Evolutionary conservation across 2,329 filamentous ascomycete species (phyloP).

Genomic region (Paramyrothecium roridum): DNA sequence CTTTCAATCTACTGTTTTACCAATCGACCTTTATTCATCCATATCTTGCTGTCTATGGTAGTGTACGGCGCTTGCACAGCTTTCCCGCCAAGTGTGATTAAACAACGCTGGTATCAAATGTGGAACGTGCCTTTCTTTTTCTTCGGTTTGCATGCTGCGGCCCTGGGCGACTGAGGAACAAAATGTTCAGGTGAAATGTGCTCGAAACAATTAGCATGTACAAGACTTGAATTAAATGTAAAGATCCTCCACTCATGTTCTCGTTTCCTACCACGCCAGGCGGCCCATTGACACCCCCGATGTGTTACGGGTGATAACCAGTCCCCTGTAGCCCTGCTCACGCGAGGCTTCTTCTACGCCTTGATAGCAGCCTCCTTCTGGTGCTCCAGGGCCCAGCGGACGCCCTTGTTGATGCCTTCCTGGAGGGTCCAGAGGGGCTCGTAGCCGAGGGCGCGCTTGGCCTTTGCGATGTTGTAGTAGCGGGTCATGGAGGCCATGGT

Average conservation of each 20-base stretch:
- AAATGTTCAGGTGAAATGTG: not conserved
- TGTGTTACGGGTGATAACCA: no score
- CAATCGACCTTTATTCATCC: no score
- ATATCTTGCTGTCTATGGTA: not conserved
- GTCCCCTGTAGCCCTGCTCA: not conserved
- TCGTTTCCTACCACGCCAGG: not conserved
- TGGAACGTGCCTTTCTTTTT: not conserved
- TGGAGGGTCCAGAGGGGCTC: constrained; percentile 62
- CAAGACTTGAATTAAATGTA: not conserved
- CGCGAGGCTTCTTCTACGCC: constrained; percentile 13
- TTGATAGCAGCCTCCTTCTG: constrained; percentile 31
- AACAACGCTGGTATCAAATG: not conserved
- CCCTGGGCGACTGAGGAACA: not conserved
- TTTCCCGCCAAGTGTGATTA: not conserved
- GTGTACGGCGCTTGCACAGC: not conserved
- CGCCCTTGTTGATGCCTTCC: constrained; percentile 57
- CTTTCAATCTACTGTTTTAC: no score
- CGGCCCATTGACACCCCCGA: no score
- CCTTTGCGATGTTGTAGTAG: constrained; percentile 77
- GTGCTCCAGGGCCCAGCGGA: constrained; percentile 53
- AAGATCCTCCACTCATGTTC: constrained; percentile 1
- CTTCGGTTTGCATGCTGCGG: no score
- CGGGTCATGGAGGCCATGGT: constrained; percentile 71
- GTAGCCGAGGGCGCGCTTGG: constrained; percentile 68
- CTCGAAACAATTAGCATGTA: not conserved